These are phyloP conservation scores for Ogataea hybrid DNA, from an alignment of 1,139 yeast genomes.

Conservation along the genomic window DNA sequence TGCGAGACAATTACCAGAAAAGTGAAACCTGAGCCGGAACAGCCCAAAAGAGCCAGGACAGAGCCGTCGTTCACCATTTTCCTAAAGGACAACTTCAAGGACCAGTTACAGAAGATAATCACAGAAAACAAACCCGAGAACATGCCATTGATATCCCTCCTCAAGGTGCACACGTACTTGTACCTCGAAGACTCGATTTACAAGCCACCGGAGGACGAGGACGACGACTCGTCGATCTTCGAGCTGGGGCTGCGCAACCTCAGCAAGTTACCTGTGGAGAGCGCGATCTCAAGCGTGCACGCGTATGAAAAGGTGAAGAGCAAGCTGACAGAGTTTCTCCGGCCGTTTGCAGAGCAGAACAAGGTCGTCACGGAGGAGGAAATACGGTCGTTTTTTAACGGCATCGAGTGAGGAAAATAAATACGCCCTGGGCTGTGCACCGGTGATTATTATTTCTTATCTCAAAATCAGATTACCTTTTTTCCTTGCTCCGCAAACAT, in stretches of 20 bases:
- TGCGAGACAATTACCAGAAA: constrained; percentile 21
- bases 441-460: not conserved
- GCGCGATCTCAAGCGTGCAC: constrained; percentile 75
- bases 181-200: constrained; percentile 69
- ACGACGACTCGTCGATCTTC: constrained; percentile 48
- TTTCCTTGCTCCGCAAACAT: constrained; percentile 5
- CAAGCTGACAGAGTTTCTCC: constrained; percentile 65
- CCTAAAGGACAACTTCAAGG: constrained; percentile 43
- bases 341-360: constrained; percentile 83
- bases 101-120: constrained; percentile 29
- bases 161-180: constrained; percentile 45
- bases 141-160: constrained; percentile 29
- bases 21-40: constrained; percentile 9
- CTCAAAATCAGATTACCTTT: not conserved
- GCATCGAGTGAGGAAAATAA: constrained; percentile 1
- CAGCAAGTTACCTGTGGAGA: constrained; percentile 63
- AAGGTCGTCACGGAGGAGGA: constrained; percentile 82
- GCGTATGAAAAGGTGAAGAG: constrained; percentile 73
- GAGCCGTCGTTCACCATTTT: constrained; percentile 41
- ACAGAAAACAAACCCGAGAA: constrained; percentile 27
- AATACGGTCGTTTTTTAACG: constrained; percentile 65
- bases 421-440: not conserved
- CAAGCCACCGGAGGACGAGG: constrained; percentile 68
- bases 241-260: constrained; percentile 67
- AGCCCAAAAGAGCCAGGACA: constrained; percentile 20